Conservation (phyloP, 108 stramenopile species). For the Mayamaea pseudoterrestris region DNA sequence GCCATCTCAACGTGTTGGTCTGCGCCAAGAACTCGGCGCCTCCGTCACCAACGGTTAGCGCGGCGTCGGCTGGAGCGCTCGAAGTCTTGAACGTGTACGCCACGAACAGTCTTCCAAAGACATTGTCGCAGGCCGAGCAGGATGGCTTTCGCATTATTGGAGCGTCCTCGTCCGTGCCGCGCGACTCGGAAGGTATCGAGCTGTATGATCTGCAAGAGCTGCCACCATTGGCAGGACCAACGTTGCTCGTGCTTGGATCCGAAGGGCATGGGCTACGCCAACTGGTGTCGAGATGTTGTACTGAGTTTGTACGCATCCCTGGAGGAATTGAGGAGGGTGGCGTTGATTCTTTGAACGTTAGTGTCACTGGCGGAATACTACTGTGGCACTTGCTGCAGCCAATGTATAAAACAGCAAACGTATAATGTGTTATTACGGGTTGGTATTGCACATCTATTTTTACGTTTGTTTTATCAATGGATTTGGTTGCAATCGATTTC, state of each 20-base stretch:
- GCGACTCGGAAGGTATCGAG: conserved; percentile 1
- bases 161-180: conserved; percentile 45
- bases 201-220: conserved; percentile 38
- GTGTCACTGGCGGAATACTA: conserved; percentile 90
- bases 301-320: conserved; percentile 79
- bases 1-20: conserved; percentile 46
- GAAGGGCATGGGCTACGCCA: conserved; percentile 90
- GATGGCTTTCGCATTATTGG: conserved; percentile 90
- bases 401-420: too few species aligned
- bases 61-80: conserved; percentile 79
- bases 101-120: conserved; percentile 70
- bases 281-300: conserved; percentile 74
- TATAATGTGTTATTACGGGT: too few species aligned
- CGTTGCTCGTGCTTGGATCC: conserved; percentile 88
- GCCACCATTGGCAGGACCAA: conserved; percentile 32
- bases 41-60: conserved; percentile 62
- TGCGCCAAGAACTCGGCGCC: conserved; percentile 87
- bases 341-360: conserved; percentile 94
- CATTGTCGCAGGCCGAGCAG: conserved; percentile 50
- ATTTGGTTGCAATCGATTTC: conserved; percentile 30
- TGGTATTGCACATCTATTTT: too few species aligned
- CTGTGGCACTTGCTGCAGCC: conserved; percentile 63
- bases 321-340: conserved; percentile 18
- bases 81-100: conserved; percentile 61
- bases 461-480: too few species aligned